Percentiles rank a stretch among this genome's conserved stretches.
These are phyloP conservation scores for Selaginella moellendorffii DNA, from an alignment of 75 land plant genomes.

Conservation along the genomic window DNA sequence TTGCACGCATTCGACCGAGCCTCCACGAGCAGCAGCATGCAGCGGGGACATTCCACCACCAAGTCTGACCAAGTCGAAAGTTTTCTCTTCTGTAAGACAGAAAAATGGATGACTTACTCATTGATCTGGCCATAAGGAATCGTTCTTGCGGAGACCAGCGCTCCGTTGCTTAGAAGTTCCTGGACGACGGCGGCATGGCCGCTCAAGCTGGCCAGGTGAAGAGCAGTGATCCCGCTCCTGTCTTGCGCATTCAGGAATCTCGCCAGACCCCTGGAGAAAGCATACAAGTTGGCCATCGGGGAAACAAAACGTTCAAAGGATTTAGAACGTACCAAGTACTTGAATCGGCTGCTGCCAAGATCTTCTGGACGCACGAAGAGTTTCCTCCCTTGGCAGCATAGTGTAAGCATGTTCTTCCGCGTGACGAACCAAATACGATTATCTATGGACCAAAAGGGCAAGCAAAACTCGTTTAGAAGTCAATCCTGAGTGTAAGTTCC, in stretches of 20 bases:
- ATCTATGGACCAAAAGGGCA: constrained; percentile 30
- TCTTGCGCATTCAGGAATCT: constrained; percentile 76
- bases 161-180: constrained; percentile 53
- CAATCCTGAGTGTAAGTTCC: neutral
- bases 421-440: constrained; percentile 56
- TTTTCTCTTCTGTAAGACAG: no score
- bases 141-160: constrained; percentile 77
- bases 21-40: constrained; percentile 66
- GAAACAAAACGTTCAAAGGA: constrained; percentile 11
- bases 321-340: constrained; percentile 32
- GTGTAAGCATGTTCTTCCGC: constrained; percentile 82
- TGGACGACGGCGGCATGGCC: constrained; percentile 44
- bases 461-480: neutral
- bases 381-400: constrained; percentile 83
- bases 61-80: neutral
- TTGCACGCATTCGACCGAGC: constrained; percentile 42
- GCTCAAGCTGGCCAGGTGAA: constrained; percentile 63
- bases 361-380: constrained; percentile 48
- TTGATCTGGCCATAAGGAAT: neutral
- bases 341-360: constrained; percentile 44
- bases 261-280: constrained; percentile 54
- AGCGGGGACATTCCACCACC: constrained; percentile 58
- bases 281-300: neutral
- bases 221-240: constrained; percentile 64
- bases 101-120: no score